These are phyloP conservation scores for Suillus variegatus DNA, from an alignment of 768 basidiomycete species.

Conservation along the genomic window DNA sequence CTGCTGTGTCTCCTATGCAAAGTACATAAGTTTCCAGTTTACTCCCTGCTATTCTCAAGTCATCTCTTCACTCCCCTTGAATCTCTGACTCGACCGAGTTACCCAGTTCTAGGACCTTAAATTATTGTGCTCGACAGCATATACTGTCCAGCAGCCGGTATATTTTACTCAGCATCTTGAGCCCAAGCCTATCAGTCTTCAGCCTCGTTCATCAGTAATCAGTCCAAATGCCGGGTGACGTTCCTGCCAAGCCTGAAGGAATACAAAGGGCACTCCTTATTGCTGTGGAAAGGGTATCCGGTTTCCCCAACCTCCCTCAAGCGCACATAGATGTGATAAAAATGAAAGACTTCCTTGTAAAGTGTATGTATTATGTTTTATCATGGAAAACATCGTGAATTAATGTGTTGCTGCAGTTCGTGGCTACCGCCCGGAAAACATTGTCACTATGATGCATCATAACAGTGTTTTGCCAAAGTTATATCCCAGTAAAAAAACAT, in stretches of 20 bases:
- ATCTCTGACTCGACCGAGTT: neutral
- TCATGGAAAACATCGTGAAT: neutral
- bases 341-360: constrained; percentile 5
- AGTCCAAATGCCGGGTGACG: neutral
- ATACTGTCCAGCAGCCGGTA: neutral
- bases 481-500: constrained; percentile 9
- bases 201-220: neutral
- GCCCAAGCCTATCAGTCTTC: neutral
- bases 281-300: neutral
- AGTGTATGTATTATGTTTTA: neutral
- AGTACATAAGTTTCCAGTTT: neutral
- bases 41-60: too few species aligned
- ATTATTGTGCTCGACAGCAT: neutral
- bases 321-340: constrained; percentile 7
- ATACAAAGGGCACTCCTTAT: constrained; percentile 8
- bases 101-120: too few species aligned
- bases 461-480: neutral
- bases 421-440: constrained; percentile 4
- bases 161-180: neutral
- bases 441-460: constrained; percentile 11
- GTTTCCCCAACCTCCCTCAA: neutral
- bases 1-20: neutral
- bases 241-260: neutral
- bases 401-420: neutral
- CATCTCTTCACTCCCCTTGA: neutral